A percentile compares a stretch with the other conserved stretches of the same genome.
Evolutionary conservation across 2,329 filamentous ascomycete species (phyloP).

Genomic region (Colletotrichum shisoi): DNA sequence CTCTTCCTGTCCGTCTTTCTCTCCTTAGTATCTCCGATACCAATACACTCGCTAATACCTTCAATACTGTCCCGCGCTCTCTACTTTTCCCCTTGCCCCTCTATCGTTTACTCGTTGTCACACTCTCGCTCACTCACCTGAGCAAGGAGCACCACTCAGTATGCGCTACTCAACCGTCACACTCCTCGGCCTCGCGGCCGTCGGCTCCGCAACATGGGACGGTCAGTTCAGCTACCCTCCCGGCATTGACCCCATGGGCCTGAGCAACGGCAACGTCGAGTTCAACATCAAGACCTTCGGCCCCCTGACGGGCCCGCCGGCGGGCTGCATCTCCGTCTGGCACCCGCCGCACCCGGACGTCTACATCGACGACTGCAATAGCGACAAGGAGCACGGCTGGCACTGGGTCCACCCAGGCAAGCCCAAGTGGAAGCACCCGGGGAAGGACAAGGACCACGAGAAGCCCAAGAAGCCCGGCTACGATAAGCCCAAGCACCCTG

Average conservation of each 20-base stretch:
- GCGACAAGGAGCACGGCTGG: constrained; percentile 46
- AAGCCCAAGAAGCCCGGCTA: constrained; percentile 12
- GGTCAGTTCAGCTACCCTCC: constrained; percentile 41
- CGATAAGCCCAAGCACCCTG: constrained; percentile 9
- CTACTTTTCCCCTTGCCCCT: constrained; percentile 11
- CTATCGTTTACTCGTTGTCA: constrained; percentile 10
- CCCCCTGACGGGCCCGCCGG: constrained; percentile 42
- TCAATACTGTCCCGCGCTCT: constrained; percentile 31
- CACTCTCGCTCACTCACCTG: constrained; percentile 9
- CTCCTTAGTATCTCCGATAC: constrained; percentile 43
- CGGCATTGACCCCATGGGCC: constrained; percentile 38
- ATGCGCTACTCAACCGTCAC: constrained; percentile 40
- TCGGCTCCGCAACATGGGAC: constrained; percentile 36
- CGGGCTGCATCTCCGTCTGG: constrained; percentile 47
- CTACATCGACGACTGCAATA: constrained; percentile 50
- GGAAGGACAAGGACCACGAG: constrained; percentile 26
- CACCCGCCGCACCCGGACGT: constrained; percentile 50
- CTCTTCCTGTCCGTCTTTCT: constrained; percentile 6
- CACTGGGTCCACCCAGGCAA: constrained; percentile 50
- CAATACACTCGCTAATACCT: constrained; percentile 41
- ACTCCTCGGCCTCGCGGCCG: constrained; percentile 38
- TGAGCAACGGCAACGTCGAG: constrained; percentile 27
- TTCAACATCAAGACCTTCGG: constrained; percentile 39
- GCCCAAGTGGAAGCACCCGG: constrained; percentile 34
- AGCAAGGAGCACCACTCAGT: constrained; percentile 20